Base-by-base conservation (phyloP, 345 rosid species). In the Trapa incisa region DNA sequence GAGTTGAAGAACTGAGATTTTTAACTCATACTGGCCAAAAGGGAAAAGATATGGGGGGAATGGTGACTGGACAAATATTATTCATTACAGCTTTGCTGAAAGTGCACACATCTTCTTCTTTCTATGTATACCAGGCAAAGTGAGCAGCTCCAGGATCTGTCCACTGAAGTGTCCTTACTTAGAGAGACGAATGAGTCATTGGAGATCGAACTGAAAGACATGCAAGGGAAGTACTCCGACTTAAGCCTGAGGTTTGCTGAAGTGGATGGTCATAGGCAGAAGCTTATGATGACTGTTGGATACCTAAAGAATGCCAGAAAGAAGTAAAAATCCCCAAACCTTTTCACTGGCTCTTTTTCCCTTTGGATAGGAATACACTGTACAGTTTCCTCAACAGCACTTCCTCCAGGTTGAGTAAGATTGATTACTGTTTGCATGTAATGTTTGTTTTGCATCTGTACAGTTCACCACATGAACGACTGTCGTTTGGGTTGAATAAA, bases 221-320 rank as follows among this genome's bases (percentile, higher is more conserved):
- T 91, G 96, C 96, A 91, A 80, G 93, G 79, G 62, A 83, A 91
- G 75, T 91, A 94, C 71, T 88, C 96, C n/a, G 91, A 86, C 74
- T 80, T 87, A 75, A 94, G 99, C 79, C 85, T 94, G 65, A 87
- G 83, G 80, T 94, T 89, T 57, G 99, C 99, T 5, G 96, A 91
- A 77, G 98, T 93, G 0, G 98, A 93, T 84, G 96, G 99, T 48
- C 97, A 94, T 80, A 85, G 99, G 75, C 99, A 94, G 71, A 78
- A 85, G 77, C 97, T 94, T 65, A 89, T 87, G 48, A 94, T 94
- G 99, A 83, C 91, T 0, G 72, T 89, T 32, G 83, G 97, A 61
- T 85, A 84, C 77, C 81, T 86, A 42, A 86, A 84, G 83, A 94
- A 91, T 64, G 67, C 82, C 39, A 85, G 66, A 82, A 82, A 78